A percentile compares a stretch with the other conserved stretches of the same genome.
Evolutionary conservation across 257 asterid species (phyloP).

Genomic region (Cinchona pubescens): DNA sequence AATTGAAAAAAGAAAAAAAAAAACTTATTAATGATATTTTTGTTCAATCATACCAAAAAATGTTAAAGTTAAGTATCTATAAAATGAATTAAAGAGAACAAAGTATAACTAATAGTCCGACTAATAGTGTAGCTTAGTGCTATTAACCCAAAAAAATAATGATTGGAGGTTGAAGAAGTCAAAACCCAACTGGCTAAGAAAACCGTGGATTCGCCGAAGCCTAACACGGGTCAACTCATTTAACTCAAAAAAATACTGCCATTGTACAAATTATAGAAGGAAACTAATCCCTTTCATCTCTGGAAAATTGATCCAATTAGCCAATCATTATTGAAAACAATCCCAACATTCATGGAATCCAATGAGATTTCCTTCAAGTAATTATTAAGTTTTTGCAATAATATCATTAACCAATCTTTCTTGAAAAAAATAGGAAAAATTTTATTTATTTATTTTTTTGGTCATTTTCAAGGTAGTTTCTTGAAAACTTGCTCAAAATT

Average conservation of each 20-base stretch:
- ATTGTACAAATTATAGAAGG: too few relatives aligned
- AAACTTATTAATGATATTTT: too few relatives aligned
- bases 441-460: too few relatives aligned
- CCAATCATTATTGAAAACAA: not conserved
- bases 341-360: not conserved
- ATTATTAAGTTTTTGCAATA: not conserved
- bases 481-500: not conserved
- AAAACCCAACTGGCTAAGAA: not conserved
- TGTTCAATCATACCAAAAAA: too few relatives aligned
- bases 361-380: not conserved
- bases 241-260: too few relatives aligned
- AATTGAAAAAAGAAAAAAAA: too few relatives aligned
- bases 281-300: not conserved
- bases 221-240: slow-evolving; percentile 2
- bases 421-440: too few relatives aligned
- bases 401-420: not conserved
- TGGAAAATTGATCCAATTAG: not conserved
- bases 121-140: too few relatives aligned
- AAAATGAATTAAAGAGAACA: too few relatives aligned
- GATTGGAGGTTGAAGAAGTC: not conserved
- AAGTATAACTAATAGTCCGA: too few relatives aligned
- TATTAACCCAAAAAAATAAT: too few relatives aligned
- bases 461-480: slow-evolving; percentile 15
- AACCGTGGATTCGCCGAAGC: slow-evolving; percentile 16
- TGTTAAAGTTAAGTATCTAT: too few relatives aligned